Evolutionary conservation across 371 early-diverging fungal genomes (phyloP).

Genomic region (Haplosporangium sp.): DNA sequence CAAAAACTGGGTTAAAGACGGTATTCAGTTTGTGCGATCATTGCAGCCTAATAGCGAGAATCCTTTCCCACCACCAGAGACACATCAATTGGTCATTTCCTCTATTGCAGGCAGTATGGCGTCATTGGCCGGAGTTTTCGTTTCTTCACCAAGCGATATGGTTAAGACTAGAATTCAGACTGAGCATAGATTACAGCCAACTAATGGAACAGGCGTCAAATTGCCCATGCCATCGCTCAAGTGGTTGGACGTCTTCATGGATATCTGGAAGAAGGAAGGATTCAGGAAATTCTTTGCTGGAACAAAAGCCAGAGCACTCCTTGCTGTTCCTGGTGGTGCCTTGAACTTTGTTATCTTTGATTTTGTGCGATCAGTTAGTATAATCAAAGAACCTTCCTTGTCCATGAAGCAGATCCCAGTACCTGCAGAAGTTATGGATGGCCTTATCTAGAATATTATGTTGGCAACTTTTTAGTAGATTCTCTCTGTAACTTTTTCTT

Average conservation of each 20-base stretch:
- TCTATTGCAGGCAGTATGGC: slow-evolving; percentile 46
- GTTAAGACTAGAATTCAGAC: slow-evolving; percentile 56
- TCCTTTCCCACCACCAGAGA: slow-evolving; percentile 38
- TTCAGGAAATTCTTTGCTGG: slow-evolving; percentile 49
- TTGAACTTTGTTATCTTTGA: slow-evolving; percentile 58
- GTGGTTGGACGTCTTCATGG: slow-evolving; percentile 55
- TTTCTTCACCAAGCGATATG: slow-evolving; percentile 55
- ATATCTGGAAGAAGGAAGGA: slow-evolving; percentile 54
- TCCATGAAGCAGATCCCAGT: slow-evolving; percentile 12
- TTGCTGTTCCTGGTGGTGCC: slow-evolving; percentile 52
- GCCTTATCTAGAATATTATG: slow-evolving; percentile 10
- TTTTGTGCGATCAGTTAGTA: slow-evolving; percentile 51
- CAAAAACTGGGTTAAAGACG: slow-evolving; percentile 36
- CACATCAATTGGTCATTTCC: slow-evolving; percentile 43
- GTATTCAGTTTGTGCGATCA: slow-evolving; percentile 27
- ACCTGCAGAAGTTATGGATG: slow-evolving; percentile 23
- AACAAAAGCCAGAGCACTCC: slow-evolving; percentile 43
- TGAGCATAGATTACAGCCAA: slow-evolving; percentile 43
- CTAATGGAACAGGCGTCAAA: slow-evolving; percentile 38
- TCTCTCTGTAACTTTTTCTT: not conserved
- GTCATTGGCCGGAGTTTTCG: slow-evolving; percentile 39
- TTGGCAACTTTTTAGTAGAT: not conserved
- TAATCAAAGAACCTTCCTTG: slow-evolving; percentile 17
- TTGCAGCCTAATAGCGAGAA: slow-evolving; percentile 4
- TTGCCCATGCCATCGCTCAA: slow-evolving; percentile 43